These are phyloP conservation scores for Fraxinus sp. DNA, from an alignment of 305 asterid genomes.

Conservation along the genomic window DNA sequence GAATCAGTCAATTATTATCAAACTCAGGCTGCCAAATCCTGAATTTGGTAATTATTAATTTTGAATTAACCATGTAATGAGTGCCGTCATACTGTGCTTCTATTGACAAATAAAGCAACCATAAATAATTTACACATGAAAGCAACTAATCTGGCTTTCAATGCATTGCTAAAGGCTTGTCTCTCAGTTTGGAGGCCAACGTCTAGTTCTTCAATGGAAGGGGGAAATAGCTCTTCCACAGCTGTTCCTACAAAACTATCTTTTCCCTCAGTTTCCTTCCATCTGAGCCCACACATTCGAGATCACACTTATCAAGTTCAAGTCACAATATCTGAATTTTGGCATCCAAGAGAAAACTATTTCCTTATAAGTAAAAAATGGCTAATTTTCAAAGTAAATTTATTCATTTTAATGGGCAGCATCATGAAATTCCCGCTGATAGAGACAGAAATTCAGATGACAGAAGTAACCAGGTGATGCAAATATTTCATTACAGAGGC, in stretches of 20 bases:
- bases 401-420: background rate
- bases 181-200: background rate
- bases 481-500: background rate
- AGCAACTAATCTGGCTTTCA: background rate
- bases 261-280: background rate
- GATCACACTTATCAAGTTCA: background rate
- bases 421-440: background rate
- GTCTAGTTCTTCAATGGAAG: background rate
- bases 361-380: background rate
- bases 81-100: background rate
- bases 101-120: background rate
- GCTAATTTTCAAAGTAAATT: background rate
- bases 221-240: background rate
- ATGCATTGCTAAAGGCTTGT: background rate
- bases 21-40: background rate
- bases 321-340: background rate
- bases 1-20: background rate
- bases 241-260: background rate
- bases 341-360: background rate
- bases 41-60: background rate
- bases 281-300: background rate
- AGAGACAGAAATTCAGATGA: background rate
- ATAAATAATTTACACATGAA: background rate
- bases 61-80: background rate
- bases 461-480: background rate